phyloP scores from a whole-genome alignment of 2,329 filamentous ascomycete genomes.

The Phaeosphaeriaceae sp. region DNA sequence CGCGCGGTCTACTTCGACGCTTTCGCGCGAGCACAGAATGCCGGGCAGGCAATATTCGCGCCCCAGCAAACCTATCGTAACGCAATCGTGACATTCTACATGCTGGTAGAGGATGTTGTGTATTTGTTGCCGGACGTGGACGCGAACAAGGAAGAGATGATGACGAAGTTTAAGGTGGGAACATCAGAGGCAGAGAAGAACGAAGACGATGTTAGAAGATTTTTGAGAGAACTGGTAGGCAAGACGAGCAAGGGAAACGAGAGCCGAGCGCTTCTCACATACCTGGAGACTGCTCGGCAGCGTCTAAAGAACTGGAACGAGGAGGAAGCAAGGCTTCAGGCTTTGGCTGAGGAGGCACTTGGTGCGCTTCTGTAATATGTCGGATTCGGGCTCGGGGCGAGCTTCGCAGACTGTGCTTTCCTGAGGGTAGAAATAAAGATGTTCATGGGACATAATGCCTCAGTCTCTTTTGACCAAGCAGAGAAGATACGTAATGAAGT shows the following conservation, averaged over 20 bases:
- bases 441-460: too few species aligned
- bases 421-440: neutral
- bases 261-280: neutral
- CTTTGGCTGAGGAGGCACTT: neutral
- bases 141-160: neutral
- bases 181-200: neutral
- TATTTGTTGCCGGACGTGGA: neutral
- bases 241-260: neutral
- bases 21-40: neutral
- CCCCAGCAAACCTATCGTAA: neutral
- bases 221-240: neutral
- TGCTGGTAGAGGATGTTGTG: neutral
- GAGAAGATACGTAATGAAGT: too few species aligned
- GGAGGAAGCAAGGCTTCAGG: neutral
- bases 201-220: neutral
- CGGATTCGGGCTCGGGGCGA: too few species aligned
- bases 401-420: neutral
- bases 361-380: neutral
- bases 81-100: neutral
- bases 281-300: neutral
- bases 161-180: neutral
- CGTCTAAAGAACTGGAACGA: neutral
- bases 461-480: too few species aligned
- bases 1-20: neutral
- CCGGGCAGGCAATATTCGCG: neutral